Percentiles rank a stretch among this genome's conserved stretches.
phyloP scores from a whole-genome alignment of 768 basidiomycete genomes.

The Galerina marginata region DNA sequence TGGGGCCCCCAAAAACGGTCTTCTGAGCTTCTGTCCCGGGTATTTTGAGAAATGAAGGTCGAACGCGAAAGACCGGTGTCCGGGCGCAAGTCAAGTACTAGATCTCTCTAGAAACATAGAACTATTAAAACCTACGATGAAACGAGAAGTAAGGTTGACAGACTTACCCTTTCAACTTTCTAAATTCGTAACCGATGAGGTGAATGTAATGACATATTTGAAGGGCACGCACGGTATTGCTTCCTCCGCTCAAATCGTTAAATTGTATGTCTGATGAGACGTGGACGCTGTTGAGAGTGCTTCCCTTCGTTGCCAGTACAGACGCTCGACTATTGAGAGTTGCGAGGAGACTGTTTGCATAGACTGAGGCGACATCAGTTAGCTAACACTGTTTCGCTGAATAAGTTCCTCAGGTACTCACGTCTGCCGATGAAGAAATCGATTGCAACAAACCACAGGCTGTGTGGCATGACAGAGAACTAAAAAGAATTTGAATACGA shows the following conservation, averaged over 20 bases:
- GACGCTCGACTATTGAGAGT: conserved; percentile 44
- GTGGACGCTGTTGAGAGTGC: conserved; percentile 15
- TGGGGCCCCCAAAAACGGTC: background rate
- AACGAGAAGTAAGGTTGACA: background rate
- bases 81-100: background rate
- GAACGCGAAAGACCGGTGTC: background rate
- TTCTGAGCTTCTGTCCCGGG: background rate
- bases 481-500: conserved; percentile 1
- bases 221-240: background rate
- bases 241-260: conserved; percentile 6
- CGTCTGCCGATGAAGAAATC: conserved; percentile 55
- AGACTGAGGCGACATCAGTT: conserved; percentile 35
- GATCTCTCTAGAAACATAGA: background rate
- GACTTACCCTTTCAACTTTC: background rate
- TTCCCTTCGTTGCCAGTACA: conserved; percentile 25
- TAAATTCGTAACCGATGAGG: background rate
- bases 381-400: background rate
- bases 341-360: conserved; percentile 52
- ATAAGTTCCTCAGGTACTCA: conserved; percentile 22
- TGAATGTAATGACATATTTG: background rate
- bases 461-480: conserved; percentile 36
- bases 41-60: background rate
- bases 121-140: background rate
- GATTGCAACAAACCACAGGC: conserved; percentile 43
- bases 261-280: conserved; percentile 26